A percentile compares a stretch with the other conserved stretches of the same genome.
Evolutionary conservation across 1,284 basidiomycete genomes (phyloP).

Genomic region (Rhodotorula mucilaginosa): DNA sequence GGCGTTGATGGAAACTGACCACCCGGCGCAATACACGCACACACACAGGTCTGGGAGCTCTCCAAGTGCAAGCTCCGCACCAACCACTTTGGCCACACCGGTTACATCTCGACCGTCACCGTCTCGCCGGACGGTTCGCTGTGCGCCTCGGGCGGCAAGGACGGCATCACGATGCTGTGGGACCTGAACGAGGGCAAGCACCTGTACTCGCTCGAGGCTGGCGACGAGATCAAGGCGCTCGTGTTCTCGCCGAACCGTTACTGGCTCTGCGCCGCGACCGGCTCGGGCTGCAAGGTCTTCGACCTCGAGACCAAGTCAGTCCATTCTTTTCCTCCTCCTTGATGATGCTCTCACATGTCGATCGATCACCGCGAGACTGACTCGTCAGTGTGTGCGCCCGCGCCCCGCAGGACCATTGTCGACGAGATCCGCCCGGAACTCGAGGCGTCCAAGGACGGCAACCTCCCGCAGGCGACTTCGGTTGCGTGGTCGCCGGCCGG

Average conservation of each 20-base stretch:
- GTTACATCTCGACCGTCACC: slow-evolving; percentile 98
- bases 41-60: slow-evolving; percentile 91
- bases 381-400: no score
- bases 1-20: not conserved
- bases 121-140: slow-evolving; percentile 99
- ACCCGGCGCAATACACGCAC: not conserved
- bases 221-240: slow-evolving; percentile 97
- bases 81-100: slow-evolving; percentile 99
- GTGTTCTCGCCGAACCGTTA: slow-evolving; percentile 99
- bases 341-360: no score
- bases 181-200: slow-evolving; percentile 99
- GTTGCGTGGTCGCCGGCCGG: slow-evolving; percentile 99
- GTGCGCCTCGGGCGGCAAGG: slow-evolving; percentile 98
- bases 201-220: slow-evolving; percentile 99
- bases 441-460: slow-evolving; percentile 62
- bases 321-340: no score
- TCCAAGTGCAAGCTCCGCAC: slow-evolving; percentile 99
- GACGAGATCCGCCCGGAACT: slow-evolving; percentile 97
- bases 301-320: slow-evolving; percentile 53
- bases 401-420: slow-evolving; percentile 72
- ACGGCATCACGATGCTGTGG: slow-evolving; percentile 99
- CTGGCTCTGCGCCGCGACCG: slow-evolving; percentile 99
- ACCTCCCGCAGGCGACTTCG: slow-evolving; percentile 91
- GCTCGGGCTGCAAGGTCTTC: slow-evolving; percentile 97
- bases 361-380: no score